A percentile compares a stretch with the other conserved stretches of the same genome.
Conservation (phyloP, 1,139 yeast genomes). For the Saccharomyces hybrid region DNA sequence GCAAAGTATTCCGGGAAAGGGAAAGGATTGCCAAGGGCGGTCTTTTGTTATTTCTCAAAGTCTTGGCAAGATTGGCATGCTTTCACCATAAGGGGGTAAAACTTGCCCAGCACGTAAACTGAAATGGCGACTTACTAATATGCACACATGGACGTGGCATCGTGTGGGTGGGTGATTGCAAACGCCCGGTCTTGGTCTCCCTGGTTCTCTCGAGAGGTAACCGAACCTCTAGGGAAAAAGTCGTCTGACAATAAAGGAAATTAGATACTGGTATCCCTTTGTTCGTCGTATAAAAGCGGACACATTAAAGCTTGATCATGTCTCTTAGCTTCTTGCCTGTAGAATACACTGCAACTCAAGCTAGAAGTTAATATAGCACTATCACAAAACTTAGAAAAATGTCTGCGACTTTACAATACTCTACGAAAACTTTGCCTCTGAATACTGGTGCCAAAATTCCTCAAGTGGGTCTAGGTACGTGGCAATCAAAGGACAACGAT, state of each 20-base stretch:
- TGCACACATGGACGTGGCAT: not conserved
- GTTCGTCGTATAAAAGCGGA: not conserved
- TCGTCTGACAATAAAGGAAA: not conserved
- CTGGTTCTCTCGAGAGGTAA: not conserved
- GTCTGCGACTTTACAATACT: constrained; percentile 11
- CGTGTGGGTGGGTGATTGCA: not conserved
- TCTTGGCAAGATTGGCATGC: not conserved
- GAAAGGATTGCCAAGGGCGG: not conserved
- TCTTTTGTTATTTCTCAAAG: not conserved
- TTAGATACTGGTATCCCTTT: not conserved
- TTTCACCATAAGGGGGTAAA: not conserved
- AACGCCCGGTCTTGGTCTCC: not conserved
- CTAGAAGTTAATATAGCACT: not conserved
- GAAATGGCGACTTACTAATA: not conserved
- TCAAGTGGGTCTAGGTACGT: constrained; percentile 71
- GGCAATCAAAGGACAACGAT: constrained; percentile 57
- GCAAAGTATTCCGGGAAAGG: not conserved
- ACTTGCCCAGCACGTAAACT: not conserved
- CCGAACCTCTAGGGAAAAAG: not conserved
- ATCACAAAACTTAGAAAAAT: not conserved
- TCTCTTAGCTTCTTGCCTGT: not conserved
- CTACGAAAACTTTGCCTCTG: constrained; percentile 36
- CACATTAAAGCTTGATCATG: not conserved
- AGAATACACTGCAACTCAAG: not conserved
- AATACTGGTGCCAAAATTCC: constrained; percentile 64